A percentile compares a stretch with the other conserved stretches of the same genome.
These are phyloP conservation scores for Pachysandra terminalis DNA, from an alignment of 164 flowering plant genomes.

Conservation along the genomic window DNA sequence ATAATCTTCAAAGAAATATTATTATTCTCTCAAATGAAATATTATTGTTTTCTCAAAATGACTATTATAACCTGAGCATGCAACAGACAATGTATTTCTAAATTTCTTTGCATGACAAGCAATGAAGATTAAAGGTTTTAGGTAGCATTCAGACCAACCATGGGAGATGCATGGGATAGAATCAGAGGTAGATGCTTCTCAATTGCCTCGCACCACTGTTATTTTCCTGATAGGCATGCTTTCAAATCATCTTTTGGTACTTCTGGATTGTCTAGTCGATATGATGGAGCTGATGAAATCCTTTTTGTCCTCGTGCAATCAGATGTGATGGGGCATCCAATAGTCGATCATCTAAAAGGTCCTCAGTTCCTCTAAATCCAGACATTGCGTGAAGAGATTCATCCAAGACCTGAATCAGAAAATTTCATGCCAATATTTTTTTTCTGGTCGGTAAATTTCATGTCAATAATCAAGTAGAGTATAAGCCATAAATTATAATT, in stretches of 20 bases:
- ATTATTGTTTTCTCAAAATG: not conserved
- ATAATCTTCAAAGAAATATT: too few species aligned
- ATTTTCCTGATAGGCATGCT: conserved; percentile 35
- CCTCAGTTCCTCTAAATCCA: conserved; percentile 94
- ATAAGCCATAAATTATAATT: too few species aligned
- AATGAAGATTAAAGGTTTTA: not conserved
- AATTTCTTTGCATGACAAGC: not conserved
- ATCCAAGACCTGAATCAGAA: conserved; percentile 68
- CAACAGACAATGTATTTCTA: not conserved
- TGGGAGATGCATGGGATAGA: conserved; percentile 48
- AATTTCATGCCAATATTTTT: too few species aligned
- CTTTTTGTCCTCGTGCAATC: conserved; percentile 59
- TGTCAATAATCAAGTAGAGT: too few species aligned
- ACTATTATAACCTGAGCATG: not conserved
- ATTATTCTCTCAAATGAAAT: too few species aligned
- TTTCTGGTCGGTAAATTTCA: not conserved
- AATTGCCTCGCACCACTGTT: conserved; percentile 73
- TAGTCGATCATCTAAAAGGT: conserved; percentile 58
- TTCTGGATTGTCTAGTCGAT: conserved; percentile 34
- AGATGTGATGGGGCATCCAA: conserved; percentile 60
- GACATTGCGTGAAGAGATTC: conserved; percentile 84
- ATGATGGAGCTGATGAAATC: conserved; percentile 86
- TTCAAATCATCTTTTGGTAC: conserved; percentile 21
- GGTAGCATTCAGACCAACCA: conserved; percentile 46
- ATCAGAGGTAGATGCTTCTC: conserved; percentile 62